phyloP scores from a whole-genome alignment of 768 basidiomycete genomes.

The Rossbeevera mucosa region DNA sequence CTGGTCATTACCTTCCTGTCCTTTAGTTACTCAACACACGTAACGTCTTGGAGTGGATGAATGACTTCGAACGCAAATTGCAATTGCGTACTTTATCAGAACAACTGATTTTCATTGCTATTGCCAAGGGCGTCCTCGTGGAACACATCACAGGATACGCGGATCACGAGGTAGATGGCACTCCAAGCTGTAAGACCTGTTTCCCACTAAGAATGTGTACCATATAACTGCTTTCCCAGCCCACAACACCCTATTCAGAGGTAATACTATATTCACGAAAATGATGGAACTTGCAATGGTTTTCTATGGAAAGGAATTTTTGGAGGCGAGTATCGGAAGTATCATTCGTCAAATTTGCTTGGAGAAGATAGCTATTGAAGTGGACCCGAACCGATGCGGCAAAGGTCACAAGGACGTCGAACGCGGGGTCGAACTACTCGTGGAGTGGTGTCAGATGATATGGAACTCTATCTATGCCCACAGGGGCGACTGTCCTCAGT shows the following conservation, averaged over 20 bases:
- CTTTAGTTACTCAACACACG: constrained; percentile 42
- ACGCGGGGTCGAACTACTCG: constrained; percentile 61
- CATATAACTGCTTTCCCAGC: constrained; percentile 38
- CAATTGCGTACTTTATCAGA: constrained; percentile 60
- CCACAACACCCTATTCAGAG: constrained; percentile 70
- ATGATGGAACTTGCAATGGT: constrained; percentile 77
- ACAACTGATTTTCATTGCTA: constrained; percentile 64
- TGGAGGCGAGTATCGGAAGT: constrained; percentile 74
- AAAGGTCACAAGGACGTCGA: constrained; percentile 60
- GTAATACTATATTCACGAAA: constrained; percentile 64
- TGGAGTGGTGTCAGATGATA: constrained; percentile 74
- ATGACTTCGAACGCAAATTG: constrained; percentile 61
- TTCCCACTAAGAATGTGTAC: background rate
- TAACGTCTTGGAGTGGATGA: constrained; percentile 72
- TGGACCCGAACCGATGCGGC: constrained; percentile 67
- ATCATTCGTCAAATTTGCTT: constrained; percentile 64
- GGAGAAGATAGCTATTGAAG: constrained; percentile 76
- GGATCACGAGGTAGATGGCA: constrained; percentile 63
- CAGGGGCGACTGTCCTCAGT: constrained; percentile 72
- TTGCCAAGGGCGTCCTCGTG: constrained; percentile 60
- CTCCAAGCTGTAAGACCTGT: constrained; percentile 52
- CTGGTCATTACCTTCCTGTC: background rate
- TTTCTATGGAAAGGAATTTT: constrained; percentile 75
- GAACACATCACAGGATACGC: constrained; percentile 69
- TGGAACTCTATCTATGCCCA: constrained; percentile 80